Evolutionary conservation across 2,329 filamentous ascomycete species (phyloP).

Genomic region (Stagonosporopsis vannaccii): DNA sequence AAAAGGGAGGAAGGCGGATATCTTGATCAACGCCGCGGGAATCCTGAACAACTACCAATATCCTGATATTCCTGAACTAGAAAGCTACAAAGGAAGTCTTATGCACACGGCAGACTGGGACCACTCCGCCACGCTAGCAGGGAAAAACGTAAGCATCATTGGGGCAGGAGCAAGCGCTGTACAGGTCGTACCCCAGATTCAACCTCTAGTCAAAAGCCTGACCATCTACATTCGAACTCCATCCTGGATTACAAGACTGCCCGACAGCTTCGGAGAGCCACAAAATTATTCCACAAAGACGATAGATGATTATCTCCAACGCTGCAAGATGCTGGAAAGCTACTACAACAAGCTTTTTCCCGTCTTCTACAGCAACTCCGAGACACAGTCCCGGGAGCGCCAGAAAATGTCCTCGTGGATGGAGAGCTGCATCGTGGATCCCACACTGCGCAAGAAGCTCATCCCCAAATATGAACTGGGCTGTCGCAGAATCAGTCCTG

Average conservation of each 20-base stretch:
- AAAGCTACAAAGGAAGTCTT: conserved; percentile 5
- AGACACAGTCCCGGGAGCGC: neutral
- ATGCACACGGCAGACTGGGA: conserved; percentile 18
- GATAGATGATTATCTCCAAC: conserved; percentile 7
- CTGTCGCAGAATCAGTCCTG: conserved; percentile 14
- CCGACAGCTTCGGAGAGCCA: conserved; percentile 3
- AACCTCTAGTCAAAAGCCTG: conserved; percentile 5
- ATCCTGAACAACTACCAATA: neutral
- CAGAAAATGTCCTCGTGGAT: neutral
- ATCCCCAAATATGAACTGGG: conserved; percentile 15
- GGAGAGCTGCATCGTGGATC: conserved; percentile 2
- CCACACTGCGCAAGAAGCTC: conserved; percentile 7
- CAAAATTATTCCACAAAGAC: neutral
- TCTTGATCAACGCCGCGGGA: neutral
- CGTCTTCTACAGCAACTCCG: conserved; percentile 7
- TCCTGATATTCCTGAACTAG: conserved; percentile 12
- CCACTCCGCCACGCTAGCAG: conserved; percentile 5
- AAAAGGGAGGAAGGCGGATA: neutral
- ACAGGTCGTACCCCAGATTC: conserved; percentile 13
- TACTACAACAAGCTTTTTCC: conserved; percentile 16
- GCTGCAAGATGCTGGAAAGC: conserved; percentile 11
- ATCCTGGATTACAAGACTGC: conserved; percentile 10
- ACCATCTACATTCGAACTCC: conserved; percentile 15
- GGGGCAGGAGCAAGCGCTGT: conserved; percentile 11
- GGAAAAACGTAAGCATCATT: conserved; percentile 10